Conservation (phyloP, 257 asterid genomes). For the Rubia yunnanensis region DNA sequence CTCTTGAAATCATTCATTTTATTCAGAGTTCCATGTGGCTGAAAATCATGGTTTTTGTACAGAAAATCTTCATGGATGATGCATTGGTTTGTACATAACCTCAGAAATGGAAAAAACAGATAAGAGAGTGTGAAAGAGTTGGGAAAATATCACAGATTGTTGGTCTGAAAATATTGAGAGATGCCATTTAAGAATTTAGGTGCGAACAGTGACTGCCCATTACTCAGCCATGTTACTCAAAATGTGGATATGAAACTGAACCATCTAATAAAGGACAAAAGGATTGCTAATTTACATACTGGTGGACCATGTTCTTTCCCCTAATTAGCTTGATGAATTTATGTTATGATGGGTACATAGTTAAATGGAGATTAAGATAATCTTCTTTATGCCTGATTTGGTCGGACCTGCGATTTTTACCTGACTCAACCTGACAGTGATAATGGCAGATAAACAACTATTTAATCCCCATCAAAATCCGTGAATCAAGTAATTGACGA, state of each 20-base stretch:
- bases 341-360: neutral
- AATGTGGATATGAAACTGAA: constrained; percentile 4
- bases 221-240: constrained; percentile 17
- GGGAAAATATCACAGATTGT: neutral
- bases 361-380: too few species aligned
- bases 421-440: too few species aligned
- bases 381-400: too few species aligned
- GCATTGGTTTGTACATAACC: neutral
- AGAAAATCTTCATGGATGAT: neutral
- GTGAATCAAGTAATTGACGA: too few species aligned
- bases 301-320: constrained; percentile 9
- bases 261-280: neutral
- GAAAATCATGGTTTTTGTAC: neutral
- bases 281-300: neutral
- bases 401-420: too few species aligned
- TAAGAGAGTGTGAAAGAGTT: neutral
- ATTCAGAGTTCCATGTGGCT: neutral
- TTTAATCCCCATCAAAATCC: too few species aligned
- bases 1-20: constrained; percentile 4
- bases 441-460: too few species aligned
- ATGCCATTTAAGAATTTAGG: constrained; percentile 18
- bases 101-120: neutral
- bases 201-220: constrained; percentile 16
- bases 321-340: neutral
- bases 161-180: neutral